Evolutionary conservation across 768 basidiomycete species (phyloP).

Genomic region (Rhodocollybia butyracea): DNA sequence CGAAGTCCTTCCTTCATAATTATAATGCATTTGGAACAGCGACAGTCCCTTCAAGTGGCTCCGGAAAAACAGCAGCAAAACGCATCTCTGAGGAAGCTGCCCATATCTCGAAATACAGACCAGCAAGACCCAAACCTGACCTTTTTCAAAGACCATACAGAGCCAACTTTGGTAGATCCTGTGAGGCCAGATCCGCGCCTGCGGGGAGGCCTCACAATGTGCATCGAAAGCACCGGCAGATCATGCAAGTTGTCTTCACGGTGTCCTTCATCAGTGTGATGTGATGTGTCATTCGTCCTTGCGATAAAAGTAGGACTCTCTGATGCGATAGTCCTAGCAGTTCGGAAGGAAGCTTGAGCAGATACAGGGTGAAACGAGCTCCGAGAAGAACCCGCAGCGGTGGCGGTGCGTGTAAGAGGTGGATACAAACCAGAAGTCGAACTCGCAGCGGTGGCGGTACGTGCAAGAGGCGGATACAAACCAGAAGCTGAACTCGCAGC

Average conservation of each 20-base stretch:
- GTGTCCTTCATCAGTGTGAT: neutral
- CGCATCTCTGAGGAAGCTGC: neutral
- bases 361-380: slow-evolving; percentile 2
- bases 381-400: slow-evolving; percentile 1
- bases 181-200: slow-evolving; percentile 4
- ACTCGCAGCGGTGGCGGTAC: too few relatives aligned
- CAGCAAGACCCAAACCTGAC: neutral
- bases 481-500: neutral
- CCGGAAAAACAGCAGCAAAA: neutral
- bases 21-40: too few relatives aligned
- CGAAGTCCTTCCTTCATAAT: too few relatives aligned
- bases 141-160: neutral
- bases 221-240: slow-evolving; percentile 20
- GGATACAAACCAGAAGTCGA: slow-evolving; percentile 2
- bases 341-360: slow-evolving; percentile 6
- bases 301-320: neutral
- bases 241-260: slow-evolving; percentile 16
- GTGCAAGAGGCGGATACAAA: neutral
- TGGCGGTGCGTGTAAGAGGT: neutral
- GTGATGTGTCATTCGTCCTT: neutral
- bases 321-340: neutral
- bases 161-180: neutral
- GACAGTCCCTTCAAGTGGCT: neutral
- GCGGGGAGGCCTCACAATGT: slow-evolving; percentile 1
- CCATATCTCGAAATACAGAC: neutral